Conservation (phyloP, 306 rosid species). For the Dalbergia cultrata region DNA sequence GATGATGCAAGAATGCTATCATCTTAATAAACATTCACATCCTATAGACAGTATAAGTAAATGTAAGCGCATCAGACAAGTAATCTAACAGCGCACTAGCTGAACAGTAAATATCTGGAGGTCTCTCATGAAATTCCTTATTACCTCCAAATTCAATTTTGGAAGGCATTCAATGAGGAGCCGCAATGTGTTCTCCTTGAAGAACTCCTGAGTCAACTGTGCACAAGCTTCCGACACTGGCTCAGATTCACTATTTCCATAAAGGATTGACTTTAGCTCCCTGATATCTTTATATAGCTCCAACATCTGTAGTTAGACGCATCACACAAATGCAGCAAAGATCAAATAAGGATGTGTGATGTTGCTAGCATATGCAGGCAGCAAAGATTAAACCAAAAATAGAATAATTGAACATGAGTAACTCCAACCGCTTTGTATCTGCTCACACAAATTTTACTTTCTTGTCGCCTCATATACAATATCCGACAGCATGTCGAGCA, state of each 20-base stretch:
- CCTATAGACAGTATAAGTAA: not conserved
- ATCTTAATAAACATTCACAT: slow-evolving; percentile 13
- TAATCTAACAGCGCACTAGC: slow-evolving; percentile 10
- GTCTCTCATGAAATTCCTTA: slow-evolving; percentile 23
- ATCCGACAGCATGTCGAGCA: not conserved
- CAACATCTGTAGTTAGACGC: slow-evolving; percentile 62
- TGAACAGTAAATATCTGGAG: slow-evolving; percentile 16
- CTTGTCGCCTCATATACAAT: not conserved
- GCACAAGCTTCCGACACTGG: slow-evolving; percentile 96
- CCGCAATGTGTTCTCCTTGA: slow-evolving; percentile 79
- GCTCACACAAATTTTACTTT: not conserved
- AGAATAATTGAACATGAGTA: not conserved
- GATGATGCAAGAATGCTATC: slow-evolving; percentile 30
- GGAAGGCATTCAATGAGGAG: slow-evolving; percentile 83
- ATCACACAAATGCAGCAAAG: slow-evolving; percentile 49
- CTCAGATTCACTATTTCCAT: slow-evolving; percentile 96
- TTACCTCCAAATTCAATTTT: slow-evolving; percentile 94
- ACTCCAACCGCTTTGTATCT: not conserved
- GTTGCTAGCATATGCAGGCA: not conserved
- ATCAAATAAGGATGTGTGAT: slow-evolving; percentile 3
- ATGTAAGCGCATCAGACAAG: not conserved
- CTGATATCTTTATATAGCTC: slow-evolving; percentile 81
- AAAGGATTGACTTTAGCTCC: slow-evolving; percentile 89
- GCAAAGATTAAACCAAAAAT: slow-evolving; percentile 1
- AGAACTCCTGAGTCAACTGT: slow-evolving; percentile 90